Conservation (phyloP, 2,329 filamentous ascomycete species). For the Cercospora canescens region DNA sequence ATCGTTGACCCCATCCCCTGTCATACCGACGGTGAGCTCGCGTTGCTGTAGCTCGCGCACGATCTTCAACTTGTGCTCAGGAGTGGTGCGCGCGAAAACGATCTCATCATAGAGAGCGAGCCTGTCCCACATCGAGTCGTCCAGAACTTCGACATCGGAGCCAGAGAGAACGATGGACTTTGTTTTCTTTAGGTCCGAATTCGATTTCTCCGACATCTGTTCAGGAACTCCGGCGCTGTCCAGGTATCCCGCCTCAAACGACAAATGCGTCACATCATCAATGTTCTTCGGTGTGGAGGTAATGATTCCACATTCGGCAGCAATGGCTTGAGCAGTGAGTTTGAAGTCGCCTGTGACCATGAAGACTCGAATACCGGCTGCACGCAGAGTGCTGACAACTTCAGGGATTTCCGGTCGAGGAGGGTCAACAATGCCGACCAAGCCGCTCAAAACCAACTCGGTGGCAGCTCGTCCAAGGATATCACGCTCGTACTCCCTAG, state of each 20-base stretch:
- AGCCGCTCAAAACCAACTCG: conserved; percentile 54
- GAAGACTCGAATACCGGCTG: conserved; percentile 72
- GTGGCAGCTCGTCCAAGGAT: conserved; percentile 56
- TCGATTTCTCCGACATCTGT: conserved; percentile 19
- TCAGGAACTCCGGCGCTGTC: conserved; percentile 31
- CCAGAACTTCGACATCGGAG: conserved; percentile 64
- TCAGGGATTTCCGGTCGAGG: conserved; percentile 60
- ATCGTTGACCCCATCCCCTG: conserved; percentile 52
- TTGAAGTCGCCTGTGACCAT: conserved; percentile 83
- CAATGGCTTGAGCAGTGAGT: conserved; percentile 72
- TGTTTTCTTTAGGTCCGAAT: conserved; percentile 7
- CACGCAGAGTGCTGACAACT: conserved; percentile 62
- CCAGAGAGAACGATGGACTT: conserved; percentile 61
- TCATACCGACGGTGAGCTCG: conserved; percentile 58
- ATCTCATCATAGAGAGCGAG: conserved; percentile 68
- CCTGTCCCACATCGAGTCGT: conserved; percentile 67
- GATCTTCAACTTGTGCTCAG: conserved; percentile 77
- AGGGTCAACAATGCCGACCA: conserved; percentile 62
- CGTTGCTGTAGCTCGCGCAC: conserved; percentile 71
- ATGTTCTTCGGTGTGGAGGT: conserved; percentile 52
- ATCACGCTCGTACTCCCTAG: conserved; percentile 54
- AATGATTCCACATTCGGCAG: conserved; percentile 70
- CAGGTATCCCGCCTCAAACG: conserved; percentile 32
- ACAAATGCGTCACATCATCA: conserved; percentile 56
- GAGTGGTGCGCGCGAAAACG: conserved; percentile 74